Percentiles rank a stretch among this genome's conserved stretches.
Evolutionary conservation across 148 eudicot species (phyloP).

Genomic region (Fagopyrum tataricum): DNA sequence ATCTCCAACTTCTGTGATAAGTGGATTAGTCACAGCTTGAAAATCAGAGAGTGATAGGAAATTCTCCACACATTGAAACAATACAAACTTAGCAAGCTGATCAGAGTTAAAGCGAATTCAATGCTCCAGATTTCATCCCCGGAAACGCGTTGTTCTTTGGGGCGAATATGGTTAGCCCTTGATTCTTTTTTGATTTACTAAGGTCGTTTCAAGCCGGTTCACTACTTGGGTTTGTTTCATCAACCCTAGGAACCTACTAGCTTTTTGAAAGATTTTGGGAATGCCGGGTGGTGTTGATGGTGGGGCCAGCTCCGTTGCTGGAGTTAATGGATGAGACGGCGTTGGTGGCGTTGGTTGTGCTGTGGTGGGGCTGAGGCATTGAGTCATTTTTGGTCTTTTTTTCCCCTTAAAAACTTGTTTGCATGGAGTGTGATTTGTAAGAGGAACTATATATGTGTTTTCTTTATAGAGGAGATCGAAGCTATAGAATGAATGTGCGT

Average conservation of each 20-base stretch:
- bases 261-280: neutral
- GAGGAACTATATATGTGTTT: neutral
- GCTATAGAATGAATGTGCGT: neutral
- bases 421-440: slow-evolving; percentile 5
- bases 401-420: neutral
- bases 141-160: slow-evolving; percentile 4
- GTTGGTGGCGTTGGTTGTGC: slow-evolving; percentile 8
- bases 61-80: neutral
- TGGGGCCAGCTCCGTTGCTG: neutral
- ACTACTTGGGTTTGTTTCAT: slow-evolving; percentile 7
- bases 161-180: neutral
- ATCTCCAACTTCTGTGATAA: neutral
- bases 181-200: neutral
- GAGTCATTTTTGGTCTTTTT: neutral
- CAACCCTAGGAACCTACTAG: neutral
- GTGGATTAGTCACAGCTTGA: neutral
- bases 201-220: slow-evolving; percentile 7
- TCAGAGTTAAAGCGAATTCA: neutral
- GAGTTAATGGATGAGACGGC: neutral
- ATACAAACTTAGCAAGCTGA: slow-evolving; percentile 1
- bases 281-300: neutral
- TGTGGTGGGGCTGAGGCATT: neutral
- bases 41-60: neutral
- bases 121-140: slow-evolving; percentile 4
- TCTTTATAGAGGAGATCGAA: neutral